These are phyloP conservation scores for Arabis alpina DNA, from an alignment of 345 rosid genomes.

Conservation along the genomic window DNA sequence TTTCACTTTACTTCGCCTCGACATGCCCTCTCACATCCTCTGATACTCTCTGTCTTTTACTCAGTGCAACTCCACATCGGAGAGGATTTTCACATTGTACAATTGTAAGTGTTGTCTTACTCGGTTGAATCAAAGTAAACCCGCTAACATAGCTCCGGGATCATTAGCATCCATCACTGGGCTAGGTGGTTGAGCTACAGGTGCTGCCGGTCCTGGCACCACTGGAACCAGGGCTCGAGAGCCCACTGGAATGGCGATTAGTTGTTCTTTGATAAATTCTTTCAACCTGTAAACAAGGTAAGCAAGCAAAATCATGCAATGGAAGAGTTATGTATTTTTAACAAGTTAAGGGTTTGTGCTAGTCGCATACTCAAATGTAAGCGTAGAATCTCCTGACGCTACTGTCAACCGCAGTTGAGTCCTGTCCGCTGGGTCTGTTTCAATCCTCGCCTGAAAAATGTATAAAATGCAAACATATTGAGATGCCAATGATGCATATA, in stretches of 20 bases:
- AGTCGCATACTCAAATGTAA: slow-evolving; percentile 83
- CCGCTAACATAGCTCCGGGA: slow-evolving; percentile 90
- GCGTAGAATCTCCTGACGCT: slow-evolving; percentile 83
- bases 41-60: background rate
- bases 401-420: slow-evolving; percentile 97
- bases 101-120: slow-evolving; percentile 20
- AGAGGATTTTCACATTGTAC: slow-evolving; percentile 13
- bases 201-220: slow-evolving; percentile 47
- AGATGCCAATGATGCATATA: background rate
- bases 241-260: slow-evolving; percentile 59
- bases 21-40: slow-evolving; percentile 14
- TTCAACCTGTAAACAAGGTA: slow-evolving; percentile 67
- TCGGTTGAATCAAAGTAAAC: slow-evolving; percentile 58
- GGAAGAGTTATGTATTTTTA: background rate
- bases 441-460: slow-evolving; percentile 73
- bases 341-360: background rate
- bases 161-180: slow-evolving; percentile 57
- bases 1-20: slow-evolving; percentile 1
- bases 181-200: slow-evolving; percentile 51
- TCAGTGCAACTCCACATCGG: slow-evolving; percentile 11
- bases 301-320: slow-evolving; percentile 22
- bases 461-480: background rate
- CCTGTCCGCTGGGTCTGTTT: slow-evolving; percentile 99
- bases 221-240: slow-evolving; percentile 51
- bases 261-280: slow-evolving; percentile 90